These are phyloP conservation scores for Mortierella polycephala DNA, from an alignment of 371 early-diverging fungal genomes.

Conservation along the genomic window DNA sequence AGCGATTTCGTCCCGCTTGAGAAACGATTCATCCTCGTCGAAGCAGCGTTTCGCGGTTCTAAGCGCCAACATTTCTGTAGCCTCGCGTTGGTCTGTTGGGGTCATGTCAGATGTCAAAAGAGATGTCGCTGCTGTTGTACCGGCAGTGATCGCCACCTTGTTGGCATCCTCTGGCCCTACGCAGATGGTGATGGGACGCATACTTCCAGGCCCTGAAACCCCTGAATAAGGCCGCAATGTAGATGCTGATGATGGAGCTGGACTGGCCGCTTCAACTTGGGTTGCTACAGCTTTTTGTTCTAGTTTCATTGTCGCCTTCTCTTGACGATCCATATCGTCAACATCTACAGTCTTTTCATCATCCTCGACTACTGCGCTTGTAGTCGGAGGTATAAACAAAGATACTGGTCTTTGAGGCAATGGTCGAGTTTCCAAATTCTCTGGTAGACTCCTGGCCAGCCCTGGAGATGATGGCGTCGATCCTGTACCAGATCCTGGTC, in stretches of 20 bases:
- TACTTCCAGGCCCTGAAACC: background rate
- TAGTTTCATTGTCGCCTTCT: background rate
- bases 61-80: conserved; percentile 2
- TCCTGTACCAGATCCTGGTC: background rate
- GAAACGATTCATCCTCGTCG: conserved; percentile 32
- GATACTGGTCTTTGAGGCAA: conserved; percentile 24
- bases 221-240: background rate
- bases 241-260: conserved; percentile 1
- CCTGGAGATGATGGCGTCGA: conserved; percentile 32
- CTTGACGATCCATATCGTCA: background rate
- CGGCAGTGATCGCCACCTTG: background rate
- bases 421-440: conserved; percentile 14
- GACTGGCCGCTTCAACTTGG: background rate
- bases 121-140: conserved; percentile 1
- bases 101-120: conserved; percentile 8
- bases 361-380: background rate
- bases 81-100: conserved; percentile 2
- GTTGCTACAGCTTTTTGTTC: background rate
- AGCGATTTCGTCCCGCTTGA: conserved; percentile 32
- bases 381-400: conserved; percentile 25
- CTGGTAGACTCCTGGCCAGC: conserved; percentile 2
- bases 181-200: conserved; percentile 24
- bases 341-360: conserved; percentile 4
- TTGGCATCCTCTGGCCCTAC: conserved; percentile 12
- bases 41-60: conserved; percentile 17